These are phyloP conservation scores for Linum tenue DNA, from an alignment of 345 rosid species.

Conservation along the genomic window DNA sequence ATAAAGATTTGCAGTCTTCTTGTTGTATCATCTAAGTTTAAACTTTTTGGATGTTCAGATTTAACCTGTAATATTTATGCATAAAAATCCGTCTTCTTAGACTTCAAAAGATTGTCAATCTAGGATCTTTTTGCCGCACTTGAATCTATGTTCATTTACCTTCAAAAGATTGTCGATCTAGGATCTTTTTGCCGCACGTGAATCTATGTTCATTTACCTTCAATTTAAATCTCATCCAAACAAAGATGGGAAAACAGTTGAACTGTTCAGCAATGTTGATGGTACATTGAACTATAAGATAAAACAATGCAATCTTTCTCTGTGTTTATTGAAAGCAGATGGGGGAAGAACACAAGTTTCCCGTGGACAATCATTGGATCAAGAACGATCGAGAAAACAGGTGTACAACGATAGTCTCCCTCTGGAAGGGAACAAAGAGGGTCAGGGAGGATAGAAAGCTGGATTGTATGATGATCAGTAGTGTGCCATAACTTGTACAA, in stretches of 20 bases:
- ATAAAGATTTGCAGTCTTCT: constrained; percentile 18
- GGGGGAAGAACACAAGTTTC: constrained; percentile 25
- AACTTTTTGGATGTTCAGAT: constrained; percentile 16
- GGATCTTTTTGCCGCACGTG: too few relatives aligned
- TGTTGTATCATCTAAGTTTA: constrained; percentile 26
- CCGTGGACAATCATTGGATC: constrained; percentile 27
- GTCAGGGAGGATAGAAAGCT: constrained; percentile 9
- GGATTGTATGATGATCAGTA: constrained; percentile 8
- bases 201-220: too few relatives aligned
- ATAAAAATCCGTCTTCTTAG: constrained; percentile 1
- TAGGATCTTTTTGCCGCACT: too few relatives aligned
- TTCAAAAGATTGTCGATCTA: too few relatives aligned
- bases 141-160: too few relatives aligned
- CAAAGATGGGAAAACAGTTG: not conserved
- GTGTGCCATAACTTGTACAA: not conserved
- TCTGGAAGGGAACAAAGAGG: constrained; percentile 22
- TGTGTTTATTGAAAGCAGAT: constrained; percentile 31
- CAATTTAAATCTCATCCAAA: too few relatives aligned
- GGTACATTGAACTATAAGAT: constrained; percentile 5
- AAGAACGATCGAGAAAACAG: constrained; percentile 19
- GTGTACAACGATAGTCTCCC: too few relatives aligned
- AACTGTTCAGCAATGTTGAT: too few relatives aligned
- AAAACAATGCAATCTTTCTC: constrained; percentile 11
- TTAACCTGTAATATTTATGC: constrained; percentile 21
- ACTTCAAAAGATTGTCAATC: too few relatives aligned